A percentile compares a stretch with the other conserved stretches of the same genome.
Evolutionary conservation across 352 stramenopile species (phyloP).

Genomic region (Pythium periplocum): DNA sequence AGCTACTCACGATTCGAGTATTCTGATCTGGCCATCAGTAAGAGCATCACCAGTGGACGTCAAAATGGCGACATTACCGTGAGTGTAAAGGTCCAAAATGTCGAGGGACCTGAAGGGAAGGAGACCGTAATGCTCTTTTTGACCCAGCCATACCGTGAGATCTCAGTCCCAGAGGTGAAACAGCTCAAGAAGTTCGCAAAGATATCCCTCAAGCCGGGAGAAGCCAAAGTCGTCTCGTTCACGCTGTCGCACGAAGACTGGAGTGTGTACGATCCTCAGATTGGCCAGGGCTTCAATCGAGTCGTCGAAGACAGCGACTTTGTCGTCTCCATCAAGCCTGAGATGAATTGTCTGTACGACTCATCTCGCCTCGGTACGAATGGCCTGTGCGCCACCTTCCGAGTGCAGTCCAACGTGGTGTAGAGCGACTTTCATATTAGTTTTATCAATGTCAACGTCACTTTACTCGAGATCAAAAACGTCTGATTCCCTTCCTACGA

Average conservation of each 20-base stretch:
- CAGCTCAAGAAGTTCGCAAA: constrained; percentile 80
- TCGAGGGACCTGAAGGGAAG: constrained; percentile 12
- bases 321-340: constrained; percentile 49
- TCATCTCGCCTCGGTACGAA: constrained; percentile 13
- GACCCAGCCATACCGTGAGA: constrained; percentile 24
- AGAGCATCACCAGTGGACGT: constrained; percentile 15
- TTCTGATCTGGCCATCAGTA: constrained; percentile 28
- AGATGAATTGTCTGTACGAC: constrained; percentile 27
- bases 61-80: constrained; percentile 16
- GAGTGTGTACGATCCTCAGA: constrained; percentile 49
- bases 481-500: too few species aligned
- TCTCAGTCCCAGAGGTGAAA: constrained; percentile 77
- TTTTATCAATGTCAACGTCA: too few species aligned
- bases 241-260: constrained; percentile 21
- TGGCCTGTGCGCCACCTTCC: constrained; percentile 32
- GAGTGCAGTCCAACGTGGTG: background rate
- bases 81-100: constrained; percentile 30
- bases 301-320: constrained; percentile 47
- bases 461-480: too few species aligned
- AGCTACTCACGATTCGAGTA: constrained; percentile 72
- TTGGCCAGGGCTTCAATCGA: constrained; percentile 41
- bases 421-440: too few species aligned
- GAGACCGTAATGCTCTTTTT: constrained; percentile 33
- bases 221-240: constrained; percentile 15
- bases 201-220: constrained; percentile 24